phyloP scores from a whole-genome alignment of 768 basidiomycete genomes.

The Rhizopogon vulgaris region DNA sequence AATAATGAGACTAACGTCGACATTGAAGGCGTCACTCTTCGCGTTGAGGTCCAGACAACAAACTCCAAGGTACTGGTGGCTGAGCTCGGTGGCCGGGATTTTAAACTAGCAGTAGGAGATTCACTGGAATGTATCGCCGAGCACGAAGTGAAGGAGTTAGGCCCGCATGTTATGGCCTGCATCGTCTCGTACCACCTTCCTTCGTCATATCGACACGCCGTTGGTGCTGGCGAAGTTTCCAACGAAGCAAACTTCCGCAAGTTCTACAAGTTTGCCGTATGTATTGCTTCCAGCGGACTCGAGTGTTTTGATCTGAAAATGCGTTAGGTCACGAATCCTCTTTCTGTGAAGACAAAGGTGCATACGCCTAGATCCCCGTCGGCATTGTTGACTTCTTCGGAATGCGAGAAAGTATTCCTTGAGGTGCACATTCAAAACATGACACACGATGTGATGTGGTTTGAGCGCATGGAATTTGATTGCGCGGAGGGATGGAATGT shows the following conservation, averaged over 20 bases:
- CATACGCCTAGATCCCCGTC: conserved; percentile 71
- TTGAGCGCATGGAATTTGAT: conserved; percentile 78
- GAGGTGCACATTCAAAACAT: conserved; percentile 92
- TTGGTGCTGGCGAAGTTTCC: conserved; percentile 42
- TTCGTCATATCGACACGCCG: conserved; percentile 43
- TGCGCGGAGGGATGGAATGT: conserved; percentile 61
- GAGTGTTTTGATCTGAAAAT: background rate
- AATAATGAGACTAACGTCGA: conserved; percentile 69
- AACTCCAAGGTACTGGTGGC: conserved; percentile 56
- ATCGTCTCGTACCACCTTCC: conserved; percentile 78
- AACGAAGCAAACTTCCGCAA: conserved; percentile 56
- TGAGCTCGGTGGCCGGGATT: conserved; percentile 54
- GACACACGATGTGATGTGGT: conserved; percentile 69
- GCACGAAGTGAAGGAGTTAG: conserved; percentile 92
- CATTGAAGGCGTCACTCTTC: conserved; percentile 58
- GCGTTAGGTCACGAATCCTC: conserved; percentile 80
- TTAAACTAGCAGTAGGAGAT: conserved; percentile 47
- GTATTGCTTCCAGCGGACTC: conserved; percentile 19
- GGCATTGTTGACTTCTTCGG: conserved; percentile 52
- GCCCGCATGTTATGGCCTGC: conserved; percentile 84
- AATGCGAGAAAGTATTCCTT: conserved; percentile 81
- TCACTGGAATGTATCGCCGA: conserved; percentile 63
- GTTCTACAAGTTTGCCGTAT: conserved; percentile 81
- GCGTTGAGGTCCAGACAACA: conserved; percentile 83
- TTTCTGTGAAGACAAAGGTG: conserved; percentile 94